Base-by-base conservation (phyloP, 495 filamentous ascomycete genomes). In the Lepraria neglecta region DNA sequence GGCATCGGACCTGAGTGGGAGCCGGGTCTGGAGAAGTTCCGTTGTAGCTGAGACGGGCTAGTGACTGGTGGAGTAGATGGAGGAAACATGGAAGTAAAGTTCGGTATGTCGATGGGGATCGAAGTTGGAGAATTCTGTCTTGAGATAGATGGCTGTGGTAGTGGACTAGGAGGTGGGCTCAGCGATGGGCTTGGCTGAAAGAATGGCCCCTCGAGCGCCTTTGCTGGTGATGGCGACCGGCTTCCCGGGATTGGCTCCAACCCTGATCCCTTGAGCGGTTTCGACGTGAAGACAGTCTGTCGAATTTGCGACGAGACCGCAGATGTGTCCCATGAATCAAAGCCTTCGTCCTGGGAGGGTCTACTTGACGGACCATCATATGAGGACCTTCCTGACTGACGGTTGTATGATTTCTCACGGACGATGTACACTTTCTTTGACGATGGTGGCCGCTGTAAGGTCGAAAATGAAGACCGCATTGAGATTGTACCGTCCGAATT, bases 321-420 rank as follows among this genome's bases (percentile, higher is more conserved):
- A 2, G 81, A 85, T 0, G 83, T 87, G 65, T 88, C 86, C 84
- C 84, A 88, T 6, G 80, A 80, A 61, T 88, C 85, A 62, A 88
- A 87, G 2, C 82, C 83, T 62, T 86, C 83, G 35, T 81, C 76
- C 62, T 72, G 59, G 28, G 53, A 68, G 14, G 53, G 66, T 61
- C 44, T 67, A 59, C 42, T 68, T 62, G 58, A 68, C 62, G 65
- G 52, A 11, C 38, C 56, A 60, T 57, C 67, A 31, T 28, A 71
- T 54, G 68, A 70, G 30, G 68, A 64, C 27, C 64, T 46, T 31
- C 33, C 51, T 12, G 67, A 68, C 9, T 52, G 61, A 19, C 58
- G 64, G 27, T 51, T 62, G 35, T 35, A 80, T 64, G 61, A 83
- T 60, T 58, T 51, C 35, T 67, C 63, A 48, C 67, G 65, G 28